phyloP scores from a whole-genome alignment of 1,139 yeast genomes.

The Ashbya aceris region DNA sequence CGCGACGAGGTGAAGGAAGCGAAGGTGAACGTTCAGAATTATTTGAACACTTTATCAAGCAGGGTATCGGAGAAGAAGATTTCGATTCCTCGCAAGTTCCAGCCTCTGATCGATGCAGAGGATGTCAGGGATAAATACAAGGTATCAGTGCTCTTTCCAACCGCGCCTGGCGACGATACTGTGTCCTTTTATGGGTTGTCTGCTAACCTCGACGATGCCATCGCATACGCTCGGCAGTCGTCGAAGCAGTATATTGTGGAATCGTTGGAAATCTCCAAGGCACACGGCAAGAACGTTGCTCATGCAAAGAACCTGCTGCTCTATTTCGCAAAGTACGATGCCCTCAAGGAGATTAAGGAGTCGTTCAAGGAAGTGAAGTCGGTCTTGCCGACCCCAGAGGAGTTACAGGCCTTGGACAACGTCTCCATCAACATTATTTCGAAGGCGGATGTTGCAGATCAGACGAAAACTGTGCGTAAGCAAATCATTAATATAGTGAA shows the following conservation, averaged over 20 bases:
- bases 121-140: constrained; percentile 44
- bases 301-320: constrained; percentile 73
- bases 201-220: constrained; percentile 49
- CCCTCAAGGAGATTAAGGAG: constrained; percentile 33
- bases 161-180: constrained; percentile 33
- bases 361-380: constrained; percentile 40
- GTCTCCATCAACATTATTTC: constrained; percentile 41
- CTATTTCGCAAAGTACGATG: constrained; percentile 46
- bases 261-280: constrained; percentile 70
- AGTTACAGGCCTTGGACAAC: constrained; percentile 30
- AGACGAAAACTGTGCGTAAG: constrained; percentile 49
- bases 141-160: constrained; percentile 58
- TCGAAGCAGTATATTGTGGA: constrained; percentile 52
- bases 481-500: constrained; percentile 67
- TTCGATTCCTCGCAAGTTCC: constrained; percentile 43
- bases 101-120: constrained; percentile 38
- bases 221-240: constrained; percentile 43
- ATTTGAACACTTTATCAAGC: constrained; percentile 39
- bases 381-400: constrained; percentile 43
- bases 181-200: constrained; percentile 61
- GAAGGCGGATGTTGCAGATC: constrained; percentile 32
- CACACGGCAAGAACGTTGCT: constrained; percentile 68
- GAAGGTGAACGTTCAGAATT: constrained; percentile 34
- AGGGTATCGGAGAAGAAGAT: constrained; percentile 37
- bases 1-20: constrained; percentile 26